phyloP scores from a whole-genome alignment of 2,329 filamentous ascomycete genomes.

The Amylocarpus encephaloides region DNA sequence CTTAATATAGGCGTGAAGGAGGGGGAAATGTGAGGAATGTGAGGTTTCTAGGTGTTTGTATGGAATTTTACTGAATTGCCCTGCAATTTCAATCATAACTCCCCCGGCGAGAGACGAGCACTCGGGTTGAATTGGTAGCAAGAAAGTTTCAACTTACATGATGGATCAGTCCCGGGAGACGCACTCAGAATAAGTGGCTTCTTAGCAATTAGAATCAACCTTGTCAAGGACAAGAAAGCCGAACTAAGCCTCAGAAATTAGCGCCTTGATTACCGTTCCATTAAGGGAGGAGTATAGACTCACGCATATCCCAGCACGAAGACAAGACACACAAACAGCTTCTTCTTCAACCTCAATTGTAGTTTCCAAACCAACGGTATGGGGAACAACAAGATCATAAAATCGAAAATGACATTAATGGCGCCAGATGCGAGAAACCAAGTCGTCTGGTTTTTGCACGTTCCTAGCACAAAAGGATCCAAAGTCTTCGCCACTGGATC shows the following conservation, averaged over 20 bases:
- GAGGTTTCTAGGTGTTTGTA: too few species aligned
- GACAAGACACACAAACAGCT: neutral
- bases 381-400: conserved; percentile 25
- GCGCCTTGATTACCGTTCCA: too few species aligned
- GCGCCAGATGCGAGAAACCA: neutral
- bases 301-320: neutral
- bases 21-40: too few species aligned
- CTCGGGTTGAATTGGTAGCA: neutral
- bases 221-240: neutral
- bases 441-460: neutral
- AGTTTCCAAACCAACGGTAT: conserved; percentile 37
- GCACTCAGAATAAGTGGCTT: neutral
- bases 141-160: neutral
- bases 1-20: neutral
- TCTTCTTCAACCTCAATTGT: neutral
- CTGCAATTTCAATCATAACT: too few species aligned
- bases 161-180: neutral
- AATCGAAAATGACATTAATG: conserved; percentile 7
- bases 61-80: too few species aligned
- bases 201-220: neutral
- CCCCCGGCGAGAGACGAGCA: too few species aligned
- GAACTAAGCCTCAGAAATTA: neutral
- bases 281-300: too few species aligned
- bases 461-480: neutral
- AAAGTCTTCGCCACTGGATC: neutral